Evolutionary conservation across 2,329 filamentous ascomycete genomes (phyloP).

Genomic region (Aspergillus transmontanensis): DNA sequence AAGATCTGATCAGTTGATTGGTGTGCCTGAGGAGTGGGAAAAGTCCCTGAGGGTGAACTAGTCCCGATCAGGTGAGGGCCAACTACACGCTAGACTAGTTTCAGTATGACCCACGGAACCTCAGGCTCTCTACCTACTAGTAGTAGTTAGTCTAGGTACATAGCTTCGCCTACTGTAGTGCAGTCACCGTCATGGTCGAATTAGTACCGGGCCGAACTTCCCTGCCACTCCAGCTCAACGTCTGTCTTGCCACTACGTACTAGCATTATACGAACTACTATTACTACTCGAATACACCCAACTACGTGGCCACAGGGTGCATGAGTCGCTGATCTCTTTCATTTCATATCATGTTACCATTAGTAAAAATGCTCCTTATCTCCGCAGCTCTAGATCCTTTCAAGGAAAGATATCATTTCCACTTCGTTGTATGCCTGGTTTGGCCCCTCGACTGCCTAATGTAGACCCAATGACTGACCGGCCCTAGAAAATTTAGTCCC

Average conservation of each 20-base stretch:
- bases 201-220: not conserved
- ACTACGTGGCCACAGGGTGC: not conserved
- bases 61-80: slow-evolving; percentile 2
- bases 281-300: not conserved
- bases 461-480: not conserved
- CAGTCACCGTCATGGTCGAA: not conserved
- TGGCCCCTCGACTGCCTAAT: not conserved
- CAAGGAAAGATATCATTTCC: not conserved
- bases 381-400: not conserved
- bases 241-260: not conserved
- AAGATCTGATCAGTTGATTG: slow-evolving; percentile 14
- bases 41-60: not conserved
- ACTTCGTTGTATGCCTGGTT: not conserved
- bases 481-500: not conserved
- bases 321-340: not conserved
- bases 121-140: not conserved
- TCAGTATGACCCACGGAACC: not conserved
- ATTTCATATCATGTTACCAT: not conserved
- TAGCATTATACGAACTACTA: not conserved
- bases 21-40: slow-evolving; percentile 18
- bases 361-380: not conserved
- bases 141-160: too few relatives aligned
- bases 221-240: not conserved
- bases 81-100: not conserved
- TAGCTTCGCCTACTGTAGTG: not conserved